phyloP scores from a whole-genome alignment of 2,329 filamentous ascomycete genomes.

The Cladosporium sp. region DNA sequence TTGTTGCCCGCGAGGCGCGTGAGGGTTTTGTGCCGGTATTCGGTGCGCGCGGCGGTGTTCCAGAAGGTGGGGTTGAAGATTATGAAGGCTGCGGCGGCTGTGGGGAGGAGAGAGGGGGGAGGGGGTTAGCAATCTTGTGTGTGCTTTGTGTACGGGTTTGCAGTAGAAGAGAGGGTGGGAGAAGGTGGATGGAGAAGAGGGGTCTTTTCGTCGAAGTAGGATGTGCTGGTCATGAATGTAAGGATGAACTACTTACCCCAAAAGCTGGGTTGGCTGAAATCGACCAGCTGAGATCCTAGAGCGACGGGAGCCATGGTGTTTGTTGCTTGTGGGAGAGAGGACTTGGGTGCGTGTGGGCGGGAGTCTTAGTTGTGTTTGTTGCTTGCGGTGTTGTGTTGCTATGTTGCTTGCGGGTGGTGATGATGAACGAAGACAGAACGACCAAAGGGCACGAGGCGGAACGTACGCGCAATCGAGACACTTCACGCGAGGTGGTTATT shows the following conservation, averaged over 20 bases:
- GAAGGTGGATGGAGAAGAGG: too few species aligned
- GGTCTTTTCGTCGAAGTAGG: neutral
- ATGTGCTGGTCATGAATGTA: neutral
- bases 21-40: conserved; percentile 86
- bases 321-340: conserved; percentile 5
- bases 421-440: neutral
- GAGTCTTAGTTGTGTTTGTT: too few species aligned
- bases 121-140: neutral
- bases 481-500: too few species aligned
- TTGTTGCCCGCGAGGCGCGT: conserved; percentile 82
- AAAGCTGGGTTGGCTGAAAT: conserved; percentile 42
- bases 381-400: too few species aligned
- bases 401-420: conserved; percentile 16
- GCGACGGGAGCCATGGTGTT: conserved; percentile 7
- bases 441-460: too few species aligned
- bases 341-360: neutral
- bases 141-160: neutral
- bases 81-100: conserved; percentile 56
- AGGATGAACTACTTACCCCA: conserved; percentile 45
- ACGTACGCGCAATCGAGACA: too few species aligned
- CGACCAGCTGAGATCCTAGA: conserved; percentile 15
- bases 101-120: neutral
- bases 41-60: conserved; percentile 86
- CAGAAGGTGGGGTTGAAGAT: conserved; percentile 98
- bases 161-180: too few species aligned